Base-by-base conservation (phyloP, 108 stramenopile species). In the Fistulifera pelliculosa region DNA sequence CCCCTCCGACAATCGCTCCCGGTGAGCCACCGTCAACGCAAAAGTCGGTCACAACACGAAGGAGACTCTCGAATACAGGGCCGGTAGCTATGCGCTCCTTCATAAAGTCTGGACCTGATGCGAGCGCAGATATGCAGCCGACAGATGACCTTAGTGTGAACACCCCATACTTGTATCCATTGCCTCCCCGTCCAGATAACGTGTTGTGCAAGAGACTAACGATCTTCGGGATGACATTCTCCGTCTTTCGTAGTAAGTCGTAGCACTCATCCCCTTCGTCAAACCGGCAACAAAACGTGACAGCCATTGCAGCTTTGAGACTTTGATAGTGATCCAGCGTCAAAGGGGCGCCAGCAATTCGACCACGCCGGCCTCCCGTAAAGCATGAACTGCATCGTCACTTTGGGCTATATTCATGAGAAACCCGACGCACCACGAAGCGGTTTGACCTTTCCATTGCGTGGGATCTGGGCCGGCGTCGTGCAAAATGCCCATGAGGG, bases 361-460 rank as follows among this genome's bases (percentile, higher is more conserved):
- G 2, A 92, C 90, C 28, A 92, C 87, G 41, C 90, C 90, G 41
- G 87, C 79, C 41, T 85, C 75, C 19, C 85, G 69, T 12, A 92
- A 71, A 43, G 78, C 62, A n/a, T 80, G 90, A 54, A 85, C 90
- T 27, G 87, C 90, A 56, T 92, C 90, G 56, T 92, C 90, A 49
- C 81, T 80, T 48, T 92, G 90, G 8, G 90, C 83, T 68, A 92
- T 88, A 60, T 92, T 92, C 90, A 92, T 92, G 12, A 92, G 54
- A 56, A 92, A 92, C n/a, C 90, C 90, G 28, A 92, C 90, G 61
- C 90, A 92, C 90, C 90, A 92, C 21, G 84, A 85, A 16, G 90
- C 90, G 1, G 90, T 92, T 60, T 92, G 90, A 47, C 90, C 90
- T 58, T 81, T 85, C 90, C 90, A 92, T 57, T 88, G 90, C 6